Evolutionary conservation across 345 rosid species (phyloP), one percentile per base, ranked within the genome.

Genomic region (Eucalyptus rudis): DNA sequence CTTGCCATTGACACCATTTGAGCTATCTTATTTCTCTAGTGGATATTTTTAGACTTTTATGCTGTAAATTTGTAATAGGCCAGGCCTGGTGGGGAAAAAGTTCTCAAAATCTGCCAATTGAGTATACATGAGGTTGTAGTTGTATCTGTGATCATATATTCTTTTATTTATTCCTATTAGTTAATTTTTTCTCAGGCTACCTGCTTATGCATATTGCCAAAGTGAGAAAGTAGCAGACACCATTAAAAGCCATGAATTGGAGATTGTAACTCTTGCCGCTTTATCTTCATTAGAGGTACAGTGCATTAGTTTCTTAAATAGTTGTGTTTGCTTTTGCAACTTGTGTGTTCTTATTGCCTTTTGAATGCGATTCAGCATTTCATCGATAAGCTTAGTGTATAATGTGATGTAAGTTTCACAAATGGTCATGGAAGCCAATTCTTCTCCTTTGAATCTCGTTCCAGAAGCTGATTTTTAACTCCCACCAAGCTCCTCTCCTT

Each of bases 191-290:
- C 90, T 90, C 94, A 98, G 99, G 93, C 88, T 96, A 87, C 99
- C 97, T 68, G 99, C 96, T 87, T 96, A 93, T 92, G 98, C 95
- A 47, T 91, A 94, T 87, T 96, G 98, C 94, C 97, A 93, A 89
- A 94, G 89, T 90, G 94, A 94, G n/a, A 92, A 90, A 89, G 94
- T 94, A 36, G 93, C 91, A 17, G 94, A 93, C 84, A 90, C 92
- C 49, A 93, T 98, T 25, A 87, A 84, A 87, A 91, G 95, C 89
- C 96, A 89, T 87, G 93, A 95, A 91, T 90, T 98, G 90, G 99
- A 96, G 94, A 97, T 97, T 86, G 84, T 89, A 89, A 96, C 98
- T 68, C 99, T 98, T 87, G 97, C 99, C 33, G 90, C 93, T 27
- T 88, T 96, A 88, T 95, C 96, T 45, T 95, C 98, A 88, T 89